A percentile compares a stretch with the other conserved stretches of the same genome.
Evolutionary conservation across 2,329 filamentous ascomycete species (phyloP).

Genomic region (Lasiodiplodia theobromae): DNA sequence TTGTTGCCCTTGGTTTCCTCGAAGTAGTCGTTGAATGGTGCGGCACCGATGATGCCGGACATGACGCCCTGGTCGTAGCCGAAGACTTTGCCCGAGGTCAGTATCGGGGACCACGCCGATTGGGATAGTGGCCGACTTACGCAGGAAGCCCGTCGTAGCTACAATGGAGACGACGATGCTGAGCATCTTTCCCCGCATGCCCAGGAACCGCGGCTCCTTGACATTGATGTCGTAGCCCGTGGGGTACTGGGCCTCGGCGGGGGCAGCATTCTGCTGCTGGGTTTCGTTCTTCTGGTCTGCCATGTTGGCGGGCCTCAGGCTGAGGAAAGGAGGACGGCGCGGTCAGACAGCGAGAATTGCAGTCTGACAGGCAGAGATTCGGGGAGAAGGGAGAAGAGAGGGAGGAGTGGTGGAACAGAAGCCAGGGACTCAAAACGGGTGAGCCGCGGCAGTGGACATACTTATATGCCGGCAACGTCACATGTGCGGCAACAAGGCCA

Average conservation of each 20-base stretch:
- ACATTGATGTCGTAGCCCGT: slow-evolving; percentile 5
- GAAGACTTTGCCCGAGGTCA: slow-evolving; percentile 48
- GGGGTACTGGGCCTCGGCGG: not conserved
- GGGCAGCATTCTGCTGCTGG: not conserved
- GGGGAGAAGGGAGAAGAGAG: not conserved
- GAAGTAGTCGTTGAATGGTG: slow-evolving; percentile 46
- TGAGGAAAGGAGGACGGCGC: not conserved
- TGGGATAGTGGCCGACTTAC: slow-evolving; percentile 1
- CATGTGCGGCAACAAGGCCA: slow-evolving; percentile 8
- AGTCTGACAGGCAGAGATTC: not conserved
- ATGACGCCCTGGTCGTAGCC: slow-evolving; percentile 60
- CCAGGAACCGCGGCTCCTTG: slow-evolving; percentile 57
- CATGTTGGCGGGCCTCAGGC: not conserved
- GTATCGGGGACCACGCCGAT: not conserved
- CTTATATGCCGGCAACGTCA: not conserved
- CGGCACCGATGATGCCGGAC: slow-evolving; percentile 46
- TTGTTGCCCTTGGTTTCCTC: slow-evolving; percentile 50
- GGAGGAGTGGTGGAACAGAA: not conserved
- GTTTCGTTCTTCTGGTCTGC: slow-evolving; percentile 15
- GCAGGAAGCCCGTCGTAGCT: slow-evolving; percentile 68
- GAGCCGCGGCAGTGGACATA: not conserved
- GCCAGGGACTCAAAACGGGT: not conserved
- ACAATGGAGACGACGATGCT: slow-evolving; percentile 66
- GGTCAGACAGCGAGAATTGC: not conserved
- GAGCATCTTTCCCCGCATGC: slow-evolving; percentile 65